These are phyloP conservation scores for Volvariella surrecta DNA, from an alignment of 1,284 basidiomycete species.

Conservation along the genomic window DNA sequence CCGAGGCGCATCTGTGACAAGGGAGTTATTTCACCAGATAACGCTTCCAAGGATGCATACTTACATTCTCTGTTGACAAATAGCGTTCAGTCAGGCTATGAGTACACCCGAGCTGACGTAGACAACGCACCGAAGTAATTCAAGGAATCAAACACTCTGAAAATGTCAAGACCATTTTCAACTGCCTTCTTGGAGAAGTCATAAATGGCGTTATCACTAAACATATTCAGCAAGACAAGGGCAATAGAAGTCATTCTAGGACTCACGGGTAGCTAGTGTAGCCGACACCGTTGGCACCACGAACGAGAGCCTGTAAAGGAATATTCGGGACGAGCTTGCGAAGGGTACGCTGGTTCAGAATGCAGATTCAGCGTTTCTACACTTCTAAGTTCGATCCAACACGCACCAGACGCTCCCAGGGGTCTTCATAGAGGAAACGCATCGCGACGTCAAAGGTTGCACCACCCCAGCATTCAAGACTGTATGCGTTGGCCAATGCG, in stretches of 20 bases:
- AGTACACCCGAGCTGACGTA: neutral
- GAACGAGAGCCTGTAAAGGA: constrained; percentile 96
- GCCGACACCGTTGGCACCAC: constrained; percentile 98
- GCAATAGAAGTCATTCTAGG: neutral
- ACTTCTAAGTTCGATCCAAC: neutral
- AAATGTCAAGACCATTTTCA: constrained; percentile 98
- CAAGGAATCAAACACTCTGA: constrained; percentile 98
- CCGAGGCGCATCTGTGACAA: constrained; percentile 77
- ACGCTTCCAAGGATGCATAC: neutral
- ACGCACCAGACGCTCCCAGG: constrained; percentile 92
- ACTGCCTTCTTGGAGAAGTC: constrained; percentile 98
- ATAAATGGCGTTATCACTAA: constrained; percentile 96
- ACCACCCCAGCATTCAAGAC: constrained; percentile 99
- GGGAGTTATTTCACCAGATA: neutral
- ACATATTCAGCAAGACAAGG: neutral
- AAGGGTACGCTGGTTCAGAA: constrained; percentile 69
- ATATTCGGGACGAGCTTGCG: constrained; percentile 98
- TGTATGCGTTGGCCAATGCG: constrained; percentile 93
- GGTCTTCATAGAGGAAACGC: constrained; percentile 99
- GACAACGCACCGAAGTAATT: constrained; percentile 83
- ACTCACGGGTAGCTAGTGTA: constrained; percentile 97
- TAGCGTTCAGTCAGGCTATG: too few relatives aligned
- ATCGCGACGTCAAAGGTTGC: constrained; percentile 99
- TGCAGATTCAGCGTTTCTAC: constrained; percentile 1
- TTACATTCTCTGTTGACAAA: constrained; percentile 10